Base-by-base conservation (phyloP, 23 red algal genomes). In the Chondrus crispus region DNA sequence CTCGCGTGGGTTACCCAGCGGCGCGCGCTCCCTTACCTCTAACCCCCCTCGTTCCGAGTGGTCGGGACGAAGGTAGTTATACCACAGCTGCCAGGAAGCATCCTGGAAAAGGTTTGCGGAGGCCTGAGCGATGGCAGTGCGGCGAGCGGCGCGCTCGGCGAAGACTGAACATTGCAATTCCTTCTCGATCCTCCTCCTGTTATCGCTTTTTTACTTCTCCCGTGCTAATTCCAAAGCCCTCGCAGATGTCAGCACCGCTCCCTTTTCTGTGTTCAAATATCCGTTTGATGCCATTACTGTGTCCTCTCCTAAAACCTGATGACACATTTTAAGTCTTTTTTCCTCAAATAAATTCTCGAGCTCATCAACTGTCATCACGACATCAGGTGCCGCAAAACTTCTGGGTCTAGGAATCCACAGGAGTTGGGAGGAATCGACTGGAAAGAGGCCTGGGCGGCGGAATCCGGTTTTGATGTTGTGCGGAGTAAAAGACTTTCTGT, bases 281-380 rank as follows among this genome's bases (percentile, higher is more conserved):
- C 14, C 80, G 55, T 51, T 54, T 20, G 28, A 51, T 22, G 48
- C 20, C 32, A 66, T 47, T 7, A 7, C 19, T 14, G 60, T 57
- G 55, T 62, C 53, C 4, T 19, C 16, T 4, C 40, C 54, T 38
- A 85, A 30, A 35, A 85, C 53, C 53, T 66, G 62, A 1, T 85
- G 22, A 19, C 7, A 48, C 3, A 54, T 54, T 20, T 85, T 57
- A 44, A n/a, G 35, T 14, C 53, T 48, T 3, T 42, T 8, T 20
- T 85, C 26, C 66, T 64, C 14, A 62, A 85, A 68, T 36, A 63
- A 68, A 20, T 85, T 30, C 2, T 68, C 46, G 29, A 85, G 80
- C 36, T 85, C 54, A 6, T 45, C 55, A 42, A 63, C 80, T 19
- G 33, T 36, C 45, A 83, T 39, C 18, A 62, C 4, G 24, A 42